Percentiles rank a stretch among this genome's conserved stretches.
Evolutionary conservation across 2,329 filamentous ascomycete species (phyloP).

Genomic region (Phialocephala subalpina): DNA sequence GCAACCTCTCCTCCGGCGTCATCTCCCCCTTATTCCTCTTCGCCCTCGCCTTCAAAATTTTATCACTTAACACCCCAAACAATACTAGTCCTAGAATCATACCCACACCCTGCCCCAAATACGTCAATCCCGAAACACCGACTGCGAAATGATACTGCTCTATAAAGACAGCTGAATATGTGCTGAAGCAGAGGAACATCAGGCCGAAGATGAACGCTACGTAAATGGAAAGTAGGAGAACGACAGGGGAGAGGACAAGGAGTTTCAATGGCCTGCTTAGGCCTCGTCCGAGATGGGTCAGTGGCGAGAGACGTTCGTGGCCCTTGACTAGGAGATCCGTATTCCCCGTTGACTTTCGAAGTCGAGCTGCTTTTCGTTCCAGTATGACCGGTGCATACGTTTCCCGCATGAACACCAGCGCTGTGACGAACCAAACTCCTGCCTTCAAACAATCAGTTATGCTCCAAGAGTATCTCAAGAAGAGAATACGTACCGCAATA

Average conservation of each 20-base stretch:
- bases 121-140: conserved; percentile 49
- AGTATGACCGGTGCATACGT: background rate
- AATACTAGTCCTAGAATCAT: conserved; percentile 46
- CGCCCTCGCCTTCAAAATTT: conserved; percentile 40
- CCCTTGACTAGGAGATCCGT: background rate
- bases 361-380: conserved; percentile 3
- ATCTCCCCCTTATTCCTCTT: conserved; percentile 39
- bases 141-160: conserved; percentile 49
- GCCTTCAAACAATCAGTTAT: background rate
- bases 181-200: conserved; percentile 58
- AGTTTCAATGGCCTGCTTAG: background rate
- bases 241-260: background rate
- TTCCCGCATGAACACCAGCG: conserved; percentile 2
- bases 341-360: background rate
- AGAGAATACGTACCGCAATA: conserved; percentile 43
- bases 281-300: background rate
- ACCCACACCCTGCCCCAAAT: conserved; percentile 50
- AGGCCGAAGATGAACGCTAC: conserved; percentile 57
- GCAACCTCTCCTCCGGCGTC: conserved; percentile 50
- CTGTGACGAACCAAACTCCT: background rate
- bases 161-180: conserved; percentile 56
- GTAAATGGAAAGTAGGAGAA: background rate
- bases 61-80: conserved; percentile 51
- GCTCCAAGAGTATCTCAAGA: background rate
- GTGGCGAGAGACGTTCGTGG: background rate